Base-by-base conservation (phyloP, 768 basidiomycete genomes). In the Suillus spraguei region DNA sequence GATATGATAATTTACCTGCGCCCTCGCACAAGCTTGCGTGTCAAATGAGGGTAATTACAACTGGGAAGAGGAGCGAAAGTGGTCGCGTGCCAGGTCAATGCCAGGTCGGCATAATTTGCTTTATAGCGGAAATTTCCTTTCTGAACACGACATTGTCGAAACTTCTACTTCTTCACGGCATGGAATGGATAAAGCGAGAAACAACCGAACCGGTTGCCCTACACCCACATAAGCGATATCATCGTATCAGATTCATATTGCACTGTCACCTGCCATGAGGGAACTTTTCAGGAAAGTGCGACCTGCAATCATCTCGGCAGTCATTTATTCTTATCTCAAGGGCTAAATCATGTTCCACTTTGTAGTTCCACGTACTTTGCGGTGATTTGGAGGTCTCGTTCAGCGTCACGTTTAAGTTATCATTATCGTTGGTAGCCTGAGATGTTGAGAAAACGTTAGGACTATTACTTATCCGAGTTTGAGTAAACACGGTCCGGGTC, bases 21-120 rank as follows among this genome's bases (percentile, higher is more conserved):
- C 33, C 52, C 55, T 39, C 8, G 4, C 16, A 24, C 22, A 4
- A 9, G 8, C 35, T 22, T 36, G 54, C n/a, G 54, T n/a, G 17
- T 14, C n/a, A 39, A 56, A 56, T 38, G 36, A 52, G 9, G 16
- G 17, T 22, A 16, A 24, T 22, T 14, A 20, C 49, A 28, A 49
- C 16, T 17, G 39, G 39, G 24, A 41, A 13, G 36, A 55, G 38
- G 17, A 28, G 16, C 0, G 16, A 39, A 39, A 39, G 17, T 41
- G 39, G 56, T 58, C 56, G 56, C 41, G 56, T 36, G 56, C 56
- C 39, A 39, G 24, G 46, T 24, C n/a, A 11, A 39, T 36, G 56
- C 56, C 39, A 39, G 24, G 46, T 24, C 10, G n/a, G 36, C 55
- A 56, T 39, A 38, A 39, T 56, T 41, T 28, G 55, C 38, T 28